Conservation (phyloP, 1,284 basidiomycete genomes). For the Sporisorium reilianum region DNA sequence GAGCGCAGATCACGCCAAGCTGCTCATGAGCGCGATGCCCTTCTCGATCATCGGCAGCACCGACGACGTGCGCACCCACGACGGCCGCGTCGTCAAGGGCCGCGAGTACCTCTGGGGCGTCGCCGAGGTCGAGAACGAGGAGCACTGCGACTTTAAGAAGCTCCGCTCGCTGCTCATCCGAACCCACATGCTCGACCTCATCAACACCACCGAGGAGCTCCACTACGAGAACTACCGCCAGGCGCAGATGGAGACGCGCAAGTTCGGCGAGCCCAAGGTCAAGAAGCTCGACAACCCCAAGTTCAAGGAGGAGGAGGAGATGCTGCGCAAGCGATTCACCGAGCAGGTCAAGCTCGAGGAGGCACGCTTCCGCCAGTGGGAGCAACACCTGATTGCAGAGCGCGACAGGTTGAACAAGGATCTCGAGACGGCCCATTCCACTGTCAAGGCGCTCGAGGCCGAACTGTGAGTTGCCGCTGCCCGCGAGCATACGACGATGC, state of each 20-base stretch:
- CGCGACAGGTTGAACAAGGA: constrained; percentile 69
- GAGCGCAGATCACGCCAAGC: constrained; percentile 87
- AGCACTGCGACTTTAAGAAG: constrained; percentile 99
- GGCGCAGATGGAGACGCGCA: constrained; percentile 99
- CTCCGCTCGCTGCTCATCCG: constrained; percentile 94
- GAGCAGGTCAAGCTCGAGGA: constrained; percentile 99
- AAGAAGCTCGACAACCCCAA: constrained; percentile 99
- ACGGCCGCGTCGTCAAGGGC: constrained; percentile 94
- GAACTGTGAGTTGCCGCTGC: constrained; percentile 35
- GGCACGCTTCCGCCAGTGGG: constrained; percentile 97
- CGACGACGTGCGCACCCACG: constrained; percentile 88
- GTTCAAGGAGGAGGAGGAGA: constrained; percentile 99
- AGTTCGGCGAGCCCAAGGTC: constrained; percentile 98
- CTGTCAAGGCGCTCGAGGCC: constrained; percentile 67
- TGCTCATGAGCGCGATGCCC: constrained; percentile 85
- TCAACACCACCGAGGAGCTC: constrained; percentile 92
- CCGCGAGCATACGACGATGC: background rate
- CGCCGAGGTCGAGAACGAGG: constrained; percentile 97
- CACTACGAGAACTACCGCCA: constrained; percentile 99
- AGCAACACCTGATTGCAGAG: constrained; percentile 83
- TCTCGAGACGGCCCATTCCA: constrained; percentile 65
- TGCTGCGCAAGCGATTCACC: constrained; percentile 94
- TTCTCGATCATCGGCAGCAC: constrained; percentile 99
- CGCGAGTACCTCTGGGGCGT: constrained; percentile 99
- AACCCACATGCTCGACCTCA: constrained; percentile 98